phyloP scores from a whole-genome alignment of 1,284 basidiomycete genomes.

The Ceratobasidium sp. region DNA sequence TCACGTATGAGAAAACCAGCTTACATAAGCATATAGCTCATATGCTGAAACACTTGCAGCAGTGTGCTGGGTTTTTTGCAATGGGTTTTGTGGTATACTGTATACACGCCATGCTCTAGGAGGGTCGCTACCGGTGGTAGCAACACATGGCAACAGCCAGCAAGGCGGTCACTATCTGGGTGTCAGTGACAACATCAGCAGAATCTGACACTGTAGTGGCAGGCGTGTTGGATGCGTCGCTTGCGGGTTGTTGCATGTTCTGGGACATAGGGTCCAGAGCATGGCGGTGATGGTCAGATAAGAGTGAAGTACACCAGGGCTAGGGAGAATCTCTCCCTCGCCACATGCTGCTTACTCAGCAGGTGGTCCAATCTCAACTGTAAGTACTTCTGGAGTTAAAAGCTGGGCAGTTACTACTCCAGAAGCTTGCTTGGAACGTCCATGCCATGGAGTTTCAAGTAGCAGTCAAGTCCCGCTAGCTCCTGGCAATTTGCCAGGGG shows the following conservation, averaged over 20 bases:
- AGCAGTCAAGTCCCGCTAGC: conserved; percentile 53
- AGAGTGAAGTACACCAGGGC: neutral
- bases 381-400: neutral
- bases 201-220: neutral
- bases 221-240: neutral
- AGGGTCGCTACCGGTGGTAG: neutral
- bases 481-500: conserved; percentile 40
- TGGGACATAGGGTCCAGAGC: neutral
- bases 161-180: neutral
- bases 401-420: neutral
- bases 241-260: neutral
- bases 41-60: too few relatives aligned
- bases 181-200: neutral
- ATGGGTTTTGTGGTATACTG: too few relatives aligned
- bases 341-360: too few relatives aligned
- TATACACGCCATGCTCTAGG: neutral
- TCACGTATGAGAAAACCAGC: too few relatives aligned
- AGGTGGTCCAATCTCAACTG: neutral
- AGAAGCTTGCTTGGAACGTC: neutral
- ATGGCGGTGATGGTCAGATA: neutral
- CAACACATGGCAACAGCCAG: neutral
- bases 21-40: too few relatives aligned
- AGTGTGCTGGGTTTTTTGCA: too few relatives aligned
- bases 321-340: neutral
- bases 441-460: conserved; percentile 52